Percentiles rank a stretch among this genome's conserved stretches.
These are phyloP conservation scores for Corylus americana DNA, from an alignment of 306 rosid genomes.

Conservation along the genomic window DNA sequence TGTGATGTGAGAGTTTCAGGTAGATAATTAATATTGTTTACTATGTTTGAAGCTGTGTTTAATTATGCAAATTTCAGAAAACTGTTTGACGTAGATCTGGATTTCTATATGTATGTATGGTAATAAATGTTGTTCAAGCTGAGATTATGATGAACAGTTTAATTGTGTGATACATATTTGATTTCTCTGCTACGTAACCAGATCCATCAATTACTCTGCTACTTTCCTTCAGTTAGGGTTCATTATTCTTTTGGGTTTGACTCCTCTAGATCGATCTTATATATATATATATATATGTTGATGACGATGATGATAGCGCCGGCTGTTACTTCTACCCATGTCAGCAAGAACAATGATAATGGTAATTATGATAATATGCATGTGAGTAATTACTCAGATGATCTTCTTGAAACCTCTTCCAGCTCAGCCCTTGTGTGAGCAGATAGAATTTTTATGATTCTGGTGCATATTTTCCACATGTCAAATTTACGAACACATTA, in stretches of 20 bases:
- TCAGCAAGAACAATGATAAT: background rate
- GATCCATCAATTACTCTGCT: constrained; percentile 22
- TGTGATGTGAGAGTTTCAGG: background rate
- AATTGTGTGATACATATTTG: constrained; percentile 22
- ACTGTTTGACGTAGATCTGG: constrained; percentile 36
- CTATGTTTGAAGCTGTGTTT: constrained; percentile 22
- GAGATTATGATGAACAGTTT: constrained; percentile 17
- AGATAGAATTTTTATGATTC: background rate
- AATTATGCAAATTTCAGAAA: constrained; percentile 19
- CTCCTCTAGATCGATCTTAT: background rate
- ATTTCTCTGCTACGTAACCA: constrained; percentile 31
- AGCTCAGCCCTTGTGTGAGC: background rate
- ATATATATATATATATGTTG: too few relatives aligned
- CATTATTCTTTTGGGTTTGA: background rate
- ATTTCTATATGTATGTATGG: constrained; percentile 36
- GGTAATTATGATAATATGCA: background rate
- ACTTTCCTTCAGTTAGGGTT: background rate
- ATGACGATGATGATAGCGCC: background rate
- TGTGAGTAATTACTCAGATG: background rate
- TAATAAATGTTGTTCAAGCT: constrained; percentile 38
- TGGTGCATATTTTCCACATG: background rate
- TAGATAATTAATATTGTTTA: constrained; percentile 7
- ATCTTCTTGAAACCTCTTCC: background rate
- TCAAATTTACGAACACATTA: background rate
- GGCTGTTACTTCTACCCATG: background rate